Evolutionary conservation across 2,329 filamentous ascomycete species (phyloP).

Genomic region (Cylindrodendrum hubeiense): DNA sequence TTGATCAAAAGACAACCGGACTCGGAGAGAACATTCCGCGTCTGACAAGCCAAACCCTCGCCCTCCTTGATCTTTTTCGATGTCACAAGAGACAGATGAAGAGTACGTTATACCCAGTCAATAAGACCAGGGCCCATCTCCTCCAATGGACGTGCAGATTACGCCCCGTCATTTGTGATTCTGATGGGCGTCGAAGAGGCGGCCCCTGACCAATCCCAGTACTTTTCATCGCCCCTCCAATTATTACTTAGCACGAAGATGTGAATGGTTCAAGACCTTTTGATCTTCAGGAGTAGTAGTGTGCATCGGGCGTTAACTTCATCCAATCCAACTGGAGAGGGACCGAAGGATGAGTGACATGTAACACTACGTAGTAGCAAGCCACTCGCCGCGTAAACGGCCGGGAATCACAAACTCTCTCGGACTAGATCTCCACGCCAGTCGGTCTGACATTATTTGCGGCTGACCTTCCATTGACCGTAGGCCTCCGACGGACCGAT

Average conservation of each 20-base stretch:
- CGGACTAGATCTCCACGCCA: no score
- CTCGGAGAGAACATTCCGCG: neutral
- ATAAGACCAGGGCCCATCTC: neutral
- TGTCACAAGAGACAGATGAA: neutral
- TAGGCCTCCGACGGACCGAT: constrained; percentile 6
- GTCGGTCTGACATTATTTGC: constrained; percentile 3
- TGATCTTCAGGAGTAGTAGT: constrained; percentile 21
- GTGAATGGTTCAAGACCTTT: neutral
- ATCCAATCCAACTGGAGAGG: neutral
- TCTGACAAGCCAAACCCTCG: neutral
- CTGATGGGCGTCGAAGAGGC: constrained; percentile 2
- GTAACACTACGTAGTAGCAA: neutral
- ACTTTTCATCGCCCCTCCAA: neutral
- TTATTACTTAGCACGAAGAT: neutral
- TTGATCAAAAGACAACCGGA: neutral
- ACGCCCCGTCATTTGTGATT: constrained; percentile 7
- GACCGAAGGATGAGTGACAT: neutral
- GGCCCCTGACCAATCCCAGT: neutral
- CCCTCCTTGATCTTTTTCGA: neutral
- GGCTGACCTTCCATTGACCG: neutral
- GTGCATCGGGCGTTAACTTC: neutral
- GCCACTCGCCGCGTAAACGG: neutral
- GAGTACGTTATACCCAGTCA: neutral
- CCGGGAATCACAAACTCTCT: neutral
- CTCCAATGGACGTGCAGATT: neutral